These are phyloP conservation scores for Pseudevernia furfuracea DNA, from an alignment of 495 filamentous ascomycete genomes.

Conservation along the genomic window DNA sequence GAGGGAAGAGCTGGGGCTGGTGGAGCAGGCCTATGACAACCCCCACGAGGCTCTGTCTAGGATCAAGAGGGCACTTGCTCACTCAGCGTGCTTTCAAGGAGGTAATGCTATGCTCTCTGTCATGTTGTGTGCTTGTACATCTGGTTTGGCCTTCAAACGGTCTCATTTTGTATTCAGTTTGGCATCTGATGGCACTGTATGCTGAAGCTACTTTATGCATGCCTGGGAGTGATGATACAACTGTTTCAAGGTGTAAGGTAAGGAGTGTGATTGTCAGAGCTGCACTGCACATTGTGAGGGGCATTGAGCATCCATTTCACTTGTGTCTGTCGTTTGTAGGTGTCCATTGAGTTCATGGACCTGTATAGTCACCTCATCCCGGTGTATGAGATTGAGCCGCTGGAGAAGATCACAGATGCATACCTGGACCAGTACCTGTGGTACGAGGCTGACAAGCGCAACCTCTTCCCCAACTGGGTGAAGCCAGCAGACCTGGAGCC, in stretches of 20 bases:
- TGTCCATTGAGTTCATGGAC: slow-evolving; percentile 99
- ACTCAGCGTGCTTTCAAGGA: slow-evolving; percentile 98
- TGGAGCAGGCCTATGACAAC: slow-evolving; percentile 97
- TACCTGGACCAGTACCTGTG: slow-evolving; percentile 98
- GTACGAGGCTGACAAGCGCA: slow-evolving; percentile 97
- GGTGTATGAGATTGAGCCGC: slow-evolving; percentile 96
- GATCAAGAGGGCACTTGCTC: slow-evolving; percentile 94
- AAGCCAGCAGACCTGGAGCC: slow-evolving; percentile 98
- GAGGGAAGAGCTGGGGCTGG: slow-evolving; percentile 90
- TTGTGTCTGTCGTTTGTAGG: too few species aligned
- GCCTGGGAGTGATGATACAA: too few species aligned
- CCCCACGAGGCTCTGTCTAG: slow-evolving; percentile 90
- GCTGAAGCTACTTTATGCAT: too few species aligned
- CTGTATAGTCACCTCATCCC: slow-evolving; percentile 98
- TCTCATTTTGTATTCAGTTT: too few species aligned
- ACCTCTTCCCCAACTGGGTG: slow-evolving; percentile 97
- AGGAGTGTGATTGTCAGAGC: too few species aligned
- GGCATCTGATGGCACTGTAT: too few species aligned
- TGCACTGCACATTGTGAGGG: too few species aligned
- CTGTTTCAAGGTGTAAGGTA: too few species aligned
- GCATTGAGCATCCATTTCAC: too few species aligned
- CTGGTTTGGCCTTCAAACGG: too few species aligned
- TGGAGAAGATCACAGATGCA: slow-evolving; percentile 98
- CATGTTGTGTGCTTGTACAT: too few species aligned
- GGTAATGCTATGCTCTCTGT: too few species aligned